Evolutionary conservation across 2,329 filamentous ascomycete genomes (phyloP), one percentile per base, ranked within the genome.

Genomic region (Akanthomyces lecanii): DNA sequence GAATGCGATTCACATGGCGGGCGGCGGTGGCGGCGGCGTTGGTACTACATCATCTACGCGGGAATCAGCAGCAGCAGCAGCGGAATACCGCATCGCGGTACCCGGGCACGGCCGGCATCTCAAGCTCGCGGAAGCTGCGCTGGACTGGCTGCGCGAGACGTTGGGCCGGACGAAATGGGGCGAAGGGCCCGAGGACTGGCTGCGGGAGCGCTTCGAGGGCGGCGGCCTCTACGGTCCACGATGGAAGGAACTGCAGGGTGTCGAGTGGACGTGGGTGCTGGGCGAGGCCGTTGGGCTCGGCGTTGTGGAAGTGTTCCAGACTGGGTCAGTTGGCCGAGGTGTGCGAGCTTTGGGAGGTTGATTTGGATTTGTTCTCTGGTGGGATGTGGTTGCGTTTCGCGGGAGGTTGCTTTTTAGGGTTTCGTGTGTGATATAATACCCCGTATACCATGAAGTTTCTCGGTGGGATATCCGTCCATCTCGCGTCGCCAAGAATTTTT

Each of bases 241-340:
- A 71, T 92, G 90, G 90, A 87, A 82, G 71, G 81, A 84, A 36
- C 90, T 91, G 66, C 84, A 85, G 69, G 90, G 90, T 0, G 73
- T 91, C 65, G 76, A 82, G 50, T 92, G 91, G 73, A 82, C 88
- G 64, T 92, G 88, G 87, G 79, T 90, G 18, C 71, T 92, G 48
- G 86, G 83, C 47, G 89, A 92, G 72, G 89, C 88, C 50, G 79
- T 90, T 28, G 90, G 89, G 0, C 79, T 86, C 33, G 90, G 90
- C 1, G 70, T 88, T 18, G 82, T 92, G 4, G 89, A 93, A 74
- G 76, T 90, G 16, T 93, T 93, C 72, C 85, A 91, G 70, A 92
- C 89, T 14, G 81, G 87, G 16, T 89, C 85, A 68, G 88, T 92
- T n/a, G 89, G 89, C 1, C 79, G 83, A 64, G 89, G 85, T 12